phyloP scores from a whole-genome alignment of 2,329 filamentous ascomycete genomes.

The Fusarium floridanum region DNA sequence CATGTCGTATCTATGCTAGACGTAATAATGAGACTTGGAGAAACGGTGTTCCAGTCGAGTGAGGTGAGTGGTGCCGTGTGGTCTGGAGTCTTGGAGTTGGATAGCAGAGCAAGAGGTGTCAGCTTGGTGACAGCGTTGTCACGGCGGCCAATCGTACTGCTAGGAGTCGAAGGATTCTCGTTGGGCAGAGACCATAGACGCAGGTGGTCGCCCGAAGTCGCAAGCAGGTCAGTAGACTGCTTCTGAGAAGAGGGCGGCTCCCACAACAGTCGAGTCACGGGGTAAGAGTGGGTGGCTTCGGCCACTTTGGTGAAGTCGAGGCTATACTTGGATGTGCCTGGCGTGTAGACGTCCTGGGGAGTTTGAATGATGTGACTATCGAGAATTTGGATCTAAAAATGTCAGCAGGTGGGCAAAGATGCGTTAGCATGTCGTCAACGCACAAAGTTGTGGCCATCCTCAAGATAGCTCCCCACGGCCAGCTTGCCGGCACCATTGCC shows the following conservation, averaged over 20 bases:
- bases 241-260: constrained; percentile 96
- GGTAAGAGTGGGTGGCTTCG: constrained; percentile 97
- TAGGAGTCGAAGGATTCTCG: constrained; percentile 67
- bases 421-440: constrained; percentile 1
- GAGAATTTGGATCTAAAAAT: constrained; percentile 89
- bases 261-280: constrained; percentile 95
- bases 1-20: constrained; percentile 99
- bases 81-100: constrained; percentile 98
- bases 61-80: constrained; percentile 97
- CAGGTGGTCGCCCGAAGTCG: constrained; percentile 94
- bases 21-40: constrained; percentile 96
- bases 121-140: constrained; percentile 79
- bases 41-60: constrained; percentile 97
- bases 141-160: constrained; percentile 77
- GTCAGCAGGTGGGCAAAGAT: constrained; percentile 18
- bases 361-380: constrained; percentile 85
- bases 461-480: constrained; percentile 94
- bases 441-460: constrained; percentile 98
- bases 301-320: constrained; percentile 94
- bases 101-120: constrained; percentile 90
- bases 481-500: constrained; percentile 88
- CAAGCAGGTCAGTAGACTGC: constrained; percentile 92
- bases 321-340: constrained; percentile 78
- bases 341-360: constrained; percentile 74
- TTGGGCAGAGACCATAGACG: constrained; percentile 92